Conservation (phyloP, 2,329 filamentous ascomycete genomes). For the Incumbomyces lentus region DNA sequence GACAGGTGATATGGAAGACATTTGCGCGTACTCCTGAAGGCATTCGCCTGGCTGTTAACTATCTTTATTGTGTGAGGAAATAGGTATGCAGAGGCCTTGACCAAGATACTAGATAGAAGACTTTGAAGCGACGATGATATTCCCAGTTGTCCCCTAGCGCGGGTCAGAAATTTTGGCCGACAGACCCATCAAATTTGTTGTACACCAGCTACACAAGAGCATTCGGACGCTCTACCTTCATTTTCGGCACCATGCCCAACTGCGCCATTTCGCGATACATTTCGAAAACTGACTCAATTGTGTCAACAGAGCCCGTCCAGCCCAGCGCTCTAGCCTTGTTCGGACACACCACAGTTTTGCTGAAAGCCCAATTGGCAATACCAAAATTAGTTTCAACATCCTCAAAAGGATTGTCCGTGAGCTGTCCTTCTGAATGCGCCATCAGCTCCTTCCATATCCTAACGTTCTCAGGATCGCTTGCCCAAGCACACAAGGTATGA, state of each 20-base stretch:
- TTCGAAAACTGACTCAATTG: slow-evolving; percentile 20
- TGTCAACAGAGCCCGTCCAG: slow-evolving; percentile 22
- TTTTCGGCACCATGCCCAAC: slow-evolving; percentile 20
- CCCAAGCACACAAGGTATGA: slow-evolving; percentile 39
- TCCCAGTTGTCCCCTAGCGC: too few relatives aligned
- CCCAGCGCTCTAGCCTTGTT: slow-evolving; percentile 20
- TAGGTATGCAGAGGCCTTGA: too few relatives aligned
- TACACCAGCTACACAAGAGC: slow-evolving; percentile 13
- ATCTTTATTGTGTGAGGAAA: too few relatives aligned
- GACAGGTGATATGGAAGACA: too few relatives aligned
- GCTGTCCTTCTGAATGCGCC: slow-evolving; percentile 30
- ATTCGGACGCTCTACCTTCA: slow-evolving; percentile 19
- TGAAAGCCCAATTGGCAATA: slow-evolving; percentile 19
- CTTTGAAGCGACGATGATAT: too few relatives aligned
- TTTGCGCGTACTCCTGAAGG: too few relatives aligned
- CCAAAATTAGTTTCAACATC: slow-evolving; percentile 19
- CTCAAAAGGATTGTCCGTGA: slow-evolving; percentile 20
- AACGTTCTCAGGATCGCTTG: slow-evolving; percentile 33
- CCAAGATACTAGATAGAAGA: too few relatives aligned
- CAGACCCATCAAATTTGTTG: too few relatives aligned
- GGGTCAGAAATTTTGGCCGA: too few relatives aligned
- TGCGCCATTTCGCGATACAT: slow-evolving; percentile 20
- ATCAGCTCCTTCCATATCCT: slow-evolving; percentile 38
- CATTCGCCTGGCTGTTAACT: too few relatives aligned
- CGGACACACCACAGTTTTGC: slow-evolving; percentile 17